Evolutionary conservation across 2,329 filamentous ascomycete species (phyloP).

Genomic region (Sporothrix sp.): DNA sequence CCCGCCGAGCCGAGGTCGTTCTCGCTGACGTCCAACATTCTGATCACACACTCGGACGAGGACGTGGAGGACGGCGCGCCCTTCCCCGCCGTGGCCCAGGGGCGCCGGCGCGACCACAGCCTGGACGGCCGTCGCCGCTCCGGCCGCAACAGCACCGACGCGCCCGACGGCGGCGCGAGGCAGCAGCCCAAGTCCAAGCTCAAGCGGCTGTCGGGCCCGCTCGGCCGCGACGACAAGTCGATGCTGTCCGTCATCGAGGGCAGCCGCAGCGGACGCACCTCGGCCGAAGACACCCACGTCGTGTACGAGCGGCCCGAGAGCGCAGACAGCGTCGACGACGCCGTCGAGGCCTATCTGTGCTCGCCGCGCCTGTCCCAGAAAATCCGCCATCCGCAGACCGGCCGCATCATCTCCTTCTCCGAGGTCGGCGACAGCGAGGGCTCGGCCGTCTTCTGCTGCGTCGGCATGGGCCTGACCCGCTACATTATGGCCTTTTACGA

Average conservation of each 20-base stretch:
- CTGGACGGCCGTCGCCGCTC: conserved; percentile 39
- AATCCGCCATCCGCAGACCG: conserved; percentile 75
- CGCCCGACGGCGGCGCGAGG: conserved; percentile 33
- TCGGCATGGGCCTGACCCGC: conserved; percentile 93
- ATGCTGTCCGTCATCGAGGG: conserved; percentile 22
- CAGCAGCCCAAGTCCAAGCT: conserved; percentile 49
- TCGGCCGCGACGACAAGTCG: conserved; percentile 31
- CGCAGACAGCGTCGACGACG: conserved; percentile 78
- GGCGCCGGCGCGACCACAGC: conserved; percentile 41
- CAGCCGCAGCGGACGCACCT: conserved; percentile 23
- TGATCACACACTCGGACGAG: conserved; percentile 20
- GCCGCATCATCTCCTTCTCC: conserved; percentile 85
- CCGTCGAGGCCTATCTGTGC: conserved; percentile 74
- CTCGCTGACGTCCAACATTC: neutral
- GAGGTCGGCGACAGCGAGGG: conserved; percentile 91
- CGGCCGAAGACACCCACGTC: conserved; percentile 23
- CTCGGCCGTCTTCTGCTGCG: conserved; percentile 88
- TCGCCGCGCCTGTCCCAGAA: conserved; percentile 80
- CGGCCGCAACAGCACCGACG: conserved; percentile 39
- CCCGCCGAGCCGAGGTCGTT: conserved; percentile 3
- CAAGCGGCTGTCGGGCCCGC: conserved; percentile 45
- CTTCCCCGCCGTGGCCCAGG: conserved; percentile 57
- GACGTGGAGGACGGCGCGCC: conserved; percentile 56
- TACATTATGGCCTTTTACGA: conserved; percentile 98
- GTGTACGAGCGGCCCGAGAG: conserved; percentile 67